These are phyloP conservation scores for Gracilaria domingensis DNA, from an alignment of 23 red algal genomes.

Conservation along the genomic window DNA sequence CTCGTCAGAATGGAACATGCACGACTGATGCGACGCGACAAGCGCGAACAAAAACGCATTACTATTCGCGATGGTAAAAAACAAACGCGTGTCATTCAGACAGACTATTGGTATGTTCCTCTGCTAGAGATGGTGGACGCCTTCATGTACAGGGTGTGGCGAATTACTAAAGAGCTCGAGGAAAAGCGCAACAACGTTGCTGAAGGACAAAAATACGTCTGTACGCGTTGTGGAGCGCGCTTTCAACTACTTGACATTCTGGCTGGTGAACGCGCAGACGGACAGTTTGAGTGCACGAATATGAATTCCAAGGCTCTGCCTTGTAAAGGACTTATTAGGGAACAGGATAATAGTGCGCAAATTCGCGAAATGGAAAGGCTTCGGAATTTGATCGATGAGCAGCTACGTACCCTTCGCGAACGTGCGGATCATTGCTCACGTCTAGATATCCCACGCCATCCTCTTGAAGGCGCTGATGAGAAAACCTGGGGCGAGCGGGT, in stretches of 20 bases:
- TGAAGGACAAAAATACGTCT: conserved; percentile 38
- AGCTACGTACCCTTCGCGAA: conserved; percentile 47
- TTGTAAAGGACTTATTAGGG: conserved; percentile 47
- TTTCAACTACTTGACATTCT: conserved; percentile 53
- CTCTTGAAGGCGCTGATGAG: conserved; percentile 71
- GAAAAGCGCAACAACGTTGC: conserved; percentile 24
- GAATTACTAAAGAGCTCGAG: conserved; percentile 42
- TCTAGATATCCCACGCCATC: conserved; percentile 63
- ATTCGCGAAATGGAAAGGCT: conserved; percentile 59
- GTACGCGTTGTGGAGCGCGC: conserved; percentile 3
- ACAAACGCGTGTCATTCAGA: conserved; percentile 40
- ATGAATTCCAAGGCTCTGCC: conserved; percentile 38
- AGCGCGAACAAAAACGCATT: conserved; percentile 60
- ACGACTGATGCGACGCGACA: conserved; percentile 58
- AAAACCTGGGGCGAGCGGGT: conserved; percentile 58
- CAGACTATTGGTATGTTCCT: conserved; percentile 70
- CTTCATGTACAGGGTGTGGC: conserved; percentile 50
- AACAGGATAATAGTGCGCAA: conserved; percentile 52
- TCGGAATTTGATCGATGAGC: conserved; percentile 43
- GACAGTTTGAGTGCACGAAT: conserved; percentile 41
- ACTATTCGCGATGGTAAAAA: conserved; percentile 48
- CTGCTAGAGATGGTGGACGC: conserved; percentile 61
- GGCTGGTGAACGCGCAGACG: neutral
- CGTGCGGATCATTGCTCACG: conserved; percentile 37
- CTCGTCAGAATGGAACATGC: conserved; percentile 61